Percentiles rank a stretch among this genome's conserved stretches.
These are phyloP conservation scores for Bryoerythrophyllum caledonicum DNA, from an alignment of 225 moss, liverwort and hornwort species.

Conservation along the genomic window DNA sequence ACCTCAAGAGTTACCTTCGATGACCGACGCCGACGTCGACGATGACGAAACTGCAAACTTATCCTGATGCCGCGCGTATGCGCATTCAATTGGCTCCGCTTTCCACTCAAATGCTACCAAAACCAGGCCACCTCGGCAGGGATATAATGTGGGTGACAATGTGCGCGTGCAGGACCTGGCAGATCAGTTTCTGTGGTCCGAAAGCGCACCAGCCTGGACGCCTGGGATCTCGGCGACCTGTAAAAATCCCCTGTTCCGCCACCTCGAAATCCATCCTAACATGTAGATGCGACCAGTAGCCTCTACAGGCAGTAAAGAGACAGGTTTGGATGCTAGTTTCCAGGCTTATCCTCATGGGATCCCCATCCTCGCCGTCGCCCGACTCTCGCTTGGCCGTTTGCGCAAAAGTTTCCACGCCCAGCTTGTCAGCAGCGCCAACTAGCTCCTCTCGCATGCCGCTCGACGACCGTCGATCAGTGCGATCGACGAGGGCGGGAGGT, in stretches of 20 bases:
- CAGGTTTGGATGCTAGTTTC: not conserved
- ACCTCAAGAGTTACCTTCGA: no score
- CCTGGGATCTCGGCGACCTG: slow-evolving; percentile 19
- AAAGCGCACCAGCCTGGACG: slow-evolving; percentile 15
- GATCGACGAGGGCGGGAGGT: not conserved
- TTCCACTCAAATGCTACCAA: not conserved
- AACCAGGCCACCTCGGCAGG: no score
- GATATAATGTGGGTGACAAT: slow-evolving; percentile 5
- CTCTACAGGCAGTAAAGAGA: not conserved
- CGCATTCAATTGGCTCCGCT: not conserved
- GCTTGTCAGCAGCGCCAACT: slow-evolving; percentile 6
- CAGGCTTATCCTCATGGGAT: slow-evolving; percentile 6
- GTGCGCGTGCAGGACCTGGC: slow-evolving; percentile 4
- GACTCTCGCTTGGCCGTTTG: not conserved
- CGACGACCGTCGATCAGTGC: not conserved
- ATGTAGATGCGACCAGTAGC: no score
- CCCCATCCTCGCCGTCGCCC: not conserved
- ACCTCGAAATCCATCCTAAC: not conserved
- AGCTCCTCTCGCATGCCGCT: not conserved
- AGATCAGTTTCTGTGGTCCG: not conserved
- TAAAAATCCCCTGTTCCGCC: not conserved
- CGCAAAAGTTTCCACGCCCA: not conserved
- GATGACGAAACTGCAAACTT: not conserved
- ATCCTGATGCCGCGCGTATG: not conserved
- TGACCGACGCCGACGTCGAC: not conserved